Base-by-base conservation (phyloP, 2,329 filamentous ascomycete genomes). In the Polytolypa hystricis region DNA sequence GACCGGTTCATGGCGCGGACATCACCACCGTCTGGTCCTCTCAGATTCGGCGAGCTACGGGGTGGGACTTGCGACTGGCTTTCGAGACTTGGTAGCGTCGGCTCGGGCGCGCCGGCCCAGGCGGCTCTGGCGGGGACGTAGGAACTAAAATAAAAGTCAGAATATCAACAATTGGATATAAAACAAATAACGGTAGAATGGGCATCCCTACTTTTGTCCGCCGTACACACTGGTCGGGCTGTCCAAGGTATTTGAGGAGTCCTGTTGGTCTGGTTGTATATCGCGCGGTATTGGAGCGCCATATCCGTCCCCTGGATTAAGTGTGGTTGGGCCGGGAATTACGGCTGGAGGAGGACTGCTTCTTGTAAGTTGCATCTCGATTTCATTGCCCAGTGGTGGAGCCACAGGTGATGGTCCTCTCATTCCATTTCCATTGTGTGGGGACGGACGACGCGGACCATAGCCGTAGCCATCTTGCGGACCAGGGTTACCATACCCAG, bases 291-390 rank as follows among this genome's bases (percentile, higher is more conserved):
- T 81, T 37, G 74, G 74, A 37, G 84, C 77, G 55, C 85, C 81
- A 1, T 70, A 70, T 51, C 86, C 80, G 46, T 73, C 81, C 36
- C 83, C 79, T 20, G n/a, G 12, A 30, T 6, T 20, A n/a, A 37
- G 36, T 16, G 15, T 14, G 2, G 16, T 35, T 12, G 20, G 33
- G 14, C 40, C 39, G n/a, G 43, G 42, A 19, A 8, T 12, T 3
- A 20, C 18, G 27, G 12, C 44, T 38, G 35, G 48, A n/a, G n/a
- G n/a, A 29, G 44, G 38, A 18, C 58, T 66, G 70, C 70, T 69
- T n/a, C 67, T 66, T n/a, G 69, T 66, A 21, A 79, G 77, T 54
- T 87, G 80, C 83, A 93, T 87, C 56, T 91, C 85, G 36, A 86
- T 73, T 2, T 81, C 77, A n/a, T 51, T 80, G 79, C 7, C 77